Percentiles rank a stretch among this genome's conserved stretches.
phyloP scores from a whole-genome alignment of 192 early-diverging fungal genomes.

The Phlyctochytrium bullatum region DNA sequence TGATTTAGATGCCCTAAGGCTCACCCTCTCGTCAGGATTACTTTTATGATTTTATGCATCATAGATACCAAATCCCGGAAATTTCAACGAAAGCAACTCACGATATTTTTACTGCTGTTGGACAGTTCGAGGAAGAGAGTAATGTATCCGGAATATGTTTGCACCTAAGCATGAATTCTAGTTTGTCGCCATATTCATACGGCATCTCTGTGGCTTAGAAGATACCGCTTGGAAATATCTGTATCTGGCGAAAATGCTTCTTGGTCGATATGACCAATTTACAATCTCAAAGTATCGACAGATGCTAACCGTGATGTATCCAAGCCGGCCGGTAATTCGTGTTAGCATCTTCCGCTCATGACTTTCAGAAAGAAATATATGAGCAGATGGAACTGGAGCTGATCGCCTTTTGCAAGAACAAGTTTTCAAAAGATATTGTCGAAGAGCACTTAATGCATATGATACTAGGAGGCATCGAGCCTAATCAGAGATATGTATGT shows the following conservation, averaged over 20 bases:
- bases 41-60: slow-evolving; percentile 43
- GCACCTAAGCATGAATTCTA: no score
- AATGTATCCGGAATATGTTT: background rate
- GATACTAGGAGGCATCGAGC: slow-evolving; percentile 40
- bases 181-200: slow-evolving; percentile 35
- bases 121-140: slow-evolving; percentile 16
- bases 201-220: slow-evolving; percentile 41
- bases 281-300: slow-evolving; percentile 31
- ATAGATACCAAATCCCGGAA: slow-evolving; percentile 42
- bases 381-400: slow-evolving; percentile 55
- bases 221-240: slow-evolving; percentile 55
- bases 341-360: background rate
- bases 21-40: slow-evolving; percentile 31
- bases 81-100: slow-evolving; percentile 44
- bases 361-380: slow-evolving; percentile 36
- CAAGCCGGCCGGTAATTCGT: slow-evolving; percentile 36
- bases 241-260: slow-evolving; percentile 32
- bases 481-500: slow-evolving; percentile 45
- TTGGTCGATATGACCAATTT: slow-evolving; percentile 27
- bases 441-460: slow-evolving; percentile 52
- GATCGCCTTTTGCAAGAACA: slow-evolving; percentile 49
- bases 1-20: background rate
- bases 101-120: slow-evolving; percentile 45
- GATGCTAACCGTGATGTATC: slow-evolving; percentile 41
- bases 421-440: slow-evolving; percentile 32